Conservation (phyloP, 1,284 basidiomycete genomes). For the Tilletia caries region DNA sequence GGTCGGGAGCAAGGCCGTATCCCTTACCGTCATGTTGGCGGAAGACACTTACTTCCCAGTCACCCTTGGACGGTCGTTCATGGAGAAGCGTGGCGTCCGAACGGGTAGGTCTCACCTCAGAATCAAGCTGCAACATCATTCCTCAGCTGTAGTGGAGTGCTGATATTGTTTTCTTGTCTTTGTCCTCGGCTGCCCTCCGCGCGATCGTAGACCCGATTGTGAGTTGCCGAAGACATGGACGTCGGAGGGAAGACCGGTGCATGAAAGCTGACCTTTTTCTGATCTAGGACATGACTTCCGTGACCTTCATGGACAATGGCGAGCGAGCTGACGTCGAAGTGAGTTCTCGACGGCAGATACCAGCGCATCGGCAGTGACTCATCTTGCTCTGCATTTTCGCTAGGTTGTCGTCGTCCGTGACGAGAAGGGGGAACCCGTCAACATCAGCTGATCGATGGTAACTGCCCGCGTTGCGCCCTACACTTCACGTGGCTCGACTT, state of each 20-base stretch:
- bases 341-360: neutral
- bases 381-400: neutral
- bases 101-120: constrained; percentile 18
- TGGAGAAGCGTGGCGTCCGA: constrained; percentile 80
- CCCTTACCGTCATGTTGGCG: constrained; percentile 64
- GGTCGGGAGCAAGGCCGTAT: constrained; percentile 58
- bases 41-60: constrained; percentile 97
- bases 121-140: constrained; percentile 23
- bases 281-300: constrained; percentile 68
- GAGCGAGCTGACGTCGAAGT: constrained; percentile 62
- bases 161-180: neutral
- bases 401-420: constrained; percentile 50
- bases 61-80: constrained; percentile 86
- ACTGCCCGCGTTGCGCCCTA: neutral
- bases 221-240: neutral
- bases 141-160: constrained; percentile 39
- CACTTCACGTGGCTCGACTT: no score
- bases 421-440: constrained; percentile 51
- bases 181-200: neutral
- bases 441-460: constrained; percentile 36
- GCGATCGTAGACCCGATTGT: constrained; percentile 61
- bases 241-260: neutral
- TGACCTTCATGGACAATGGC: constrained; percentile 90
- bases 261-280: no score
- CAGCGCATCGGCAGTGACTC: neutral